These are phyloP conservation scores for Ogataea kodamae DNA, from an alignment of 805 yeast species.

Conservation along the genomic window DNA sequence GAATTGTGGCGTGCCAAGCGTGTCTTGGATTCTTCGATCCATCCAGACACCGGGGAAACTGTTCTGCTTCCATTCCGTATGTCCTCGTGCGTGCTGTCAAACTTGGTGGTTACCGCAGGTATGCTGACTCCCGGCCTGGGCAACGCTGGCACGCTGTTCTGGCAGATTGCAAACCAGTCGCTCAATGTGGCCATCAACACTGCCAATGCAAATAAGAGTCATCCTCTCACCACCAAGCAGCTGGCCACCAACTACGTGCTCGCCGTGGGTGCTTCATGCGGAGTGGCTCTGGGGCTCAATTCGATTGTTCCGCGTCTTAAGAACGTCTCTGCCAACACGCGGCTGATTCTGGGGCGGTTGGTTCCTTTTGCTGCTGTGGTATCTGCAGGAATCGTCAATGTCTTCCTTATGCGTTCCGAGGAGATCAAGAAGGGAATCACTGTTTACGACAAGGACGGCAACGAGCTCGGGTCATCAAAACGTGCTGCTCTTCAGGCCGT, in stretches of 20 bases:
- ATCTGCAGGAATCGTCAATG: conserved; percentile 93
- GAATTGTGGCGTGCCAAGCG: conserved; percentile 87
- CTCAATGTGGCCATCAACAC: conserved; percentile 95
- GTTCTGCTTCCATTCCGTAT: conserved; percentile 92
- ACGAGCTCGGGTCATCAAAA: conserved; percentile 69
- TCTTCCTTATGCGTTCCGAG: conserved; percentile 94
- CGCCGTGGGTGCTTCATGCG: conserved; percentile 93
- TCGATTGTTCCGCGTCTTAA: conserved; percentile 84
- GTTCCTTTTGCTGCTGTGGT: conserved; percentile 99
- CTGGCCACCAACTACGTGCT: conserved; percentile 73
- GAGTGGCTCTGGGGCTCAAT: conserved; percentile 91
- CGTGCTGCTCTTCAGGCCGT: conserved; percentile 91
- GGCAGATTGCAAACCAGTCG: conserved; percentile 98
- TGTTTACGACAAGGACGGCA: conserved; percentile 61
- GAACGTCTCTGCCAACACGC: conserved; percentile 64
- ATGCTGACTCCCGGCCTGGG: conserved; percentile 96
- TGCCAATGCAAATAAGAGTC: conserved; percentile 93
- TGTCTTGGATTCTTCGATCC: conserved; percentile 85
- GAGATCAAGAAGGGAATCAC: conserved; percentile 84
- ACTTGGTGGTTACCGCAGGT: conserved; percentile 92
- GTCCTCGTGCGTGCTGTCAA: conserved; percentile 93
- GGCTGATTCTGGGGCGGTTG: conserved; percentile 70
- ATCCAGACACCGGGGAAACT: conserved; percentile 95
- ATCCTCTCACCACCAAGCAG: conserved; percentile 79
- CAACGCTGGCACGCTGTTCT: conserved; percentile 84